Percentiles rank a stretch among this genome's conserved stretches.
These are phyloP conservation scores for Agrocybe praecox DNA, from an alignment of 768 basidiomycete species.

Conservation along the genomic window DNA sequence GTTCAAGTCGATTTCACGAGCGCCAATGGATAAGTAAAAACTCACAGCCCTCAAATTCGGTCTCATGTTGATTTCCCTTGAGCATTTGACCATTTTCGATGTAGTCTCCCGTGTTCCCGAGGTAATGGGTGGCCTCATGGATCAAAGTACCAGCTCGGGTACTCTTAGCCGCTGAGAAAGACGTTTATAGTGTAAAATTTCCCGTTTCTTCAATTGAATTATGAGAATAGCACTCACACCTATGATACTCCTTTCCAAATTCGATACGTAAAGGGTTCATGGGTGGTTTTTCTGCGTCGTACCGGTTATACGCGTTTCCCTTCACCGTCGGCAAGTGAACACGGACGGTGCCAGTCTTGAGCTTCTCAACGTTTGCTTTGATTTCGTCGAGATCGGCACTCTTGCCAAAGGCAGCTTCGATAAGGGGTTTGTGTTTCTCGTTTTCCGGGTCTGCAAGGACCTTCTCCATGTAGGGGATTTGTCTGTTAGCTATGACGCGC, in stretches of 20 bases:
- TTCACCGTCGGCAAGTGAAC: not conserved
- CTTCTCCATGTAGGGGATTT: not conserved
- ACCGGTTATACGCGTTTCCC: not conserved
- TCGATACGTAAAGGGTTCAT: not conserved
- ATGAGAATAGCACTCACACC: not conserved
- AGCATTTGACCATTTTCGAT: not conserved
- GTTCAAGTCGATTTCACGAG: no score
- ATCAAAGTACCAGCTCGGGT: not conserved
- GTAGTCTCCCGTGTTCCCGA: not conserved
- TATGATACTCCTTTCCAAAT: constrained; percentile 1
- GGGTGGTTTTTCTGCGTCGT: not conserved
- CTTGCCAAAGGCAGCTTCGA: not conserved
- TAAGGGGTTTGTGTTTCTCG: not conserved
- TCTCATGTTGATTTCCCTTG: not conserved
- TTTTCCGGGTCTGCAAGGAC: not conserved
- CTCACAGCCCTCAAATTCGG: not conserved
- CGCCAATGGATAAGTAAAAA: no score
- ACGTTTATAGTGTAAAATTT: no score
- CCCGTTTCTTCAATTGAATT: no score
- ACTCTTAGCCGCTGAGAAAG: not conserved
- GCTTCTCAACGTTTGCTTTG: not conserved
- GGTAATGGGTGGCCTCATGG: not conserved
- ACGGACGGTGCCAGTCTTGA: not conserved
- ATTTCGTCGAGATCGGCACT: not conserved
- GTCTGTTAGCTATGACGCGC: not conserved